Evolutionary conservation across 2,329 filamentous ascomycete species (phyloP).

Genomic region (Madurella mycetomatis): DNA sequence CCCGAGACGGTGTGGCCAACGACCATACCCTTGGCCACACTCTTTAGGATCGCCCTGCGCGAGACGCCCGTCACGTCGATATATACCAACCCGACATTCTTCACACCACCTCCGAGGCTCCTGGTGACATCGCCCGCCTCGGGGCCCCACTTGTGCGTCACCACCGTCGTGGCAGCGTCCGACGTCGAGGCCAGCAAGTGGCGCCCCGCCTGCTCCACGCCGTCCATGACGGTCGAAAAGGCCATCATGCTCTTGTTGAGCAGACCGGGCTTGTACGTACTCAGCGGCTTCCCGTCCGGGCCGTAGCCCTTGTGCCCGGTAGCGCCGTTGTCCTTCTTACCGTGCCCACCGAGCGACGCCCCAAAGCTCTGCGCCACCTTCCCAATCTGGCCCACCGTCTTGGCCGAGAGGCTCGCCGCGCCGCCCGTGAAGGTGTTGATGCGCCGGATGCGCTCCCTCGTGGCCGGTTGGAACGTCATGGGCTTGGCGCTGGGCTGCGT

Average conservation of each 20-base stretch:
- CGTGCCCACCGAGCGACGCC: slow-evolving; percentile 64
- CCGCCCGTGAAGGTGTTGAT: slow-evolving; percentile 81
- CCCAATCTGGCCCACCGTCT: slow-evolving; percentile 80
- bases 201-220: slow-evolving; percentile 81
- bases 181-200: slow-evolving; percentile 71
- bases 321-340: slow-evolving; percentile 43
- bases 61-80: slow-evolving; percentile 95
- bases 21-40: slow-evolving; percentile 94
- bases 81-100: slow-evolving; percentile 95
- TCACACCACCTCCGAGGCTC: slow-evolving; percentile 77
- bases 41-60: slow-evolving; percentile 83
- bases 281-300: slow-evolving; percentile 61
- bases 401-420: slow-evolving; percentile 74
- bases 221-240: slow-evolving; percentile 90
- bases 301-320: slow-evolving; percentile 52
- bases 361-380: slow-evolving; percentile 87
- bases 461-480: slow-evolving; percentile 80
- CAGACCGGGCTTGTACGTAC: slow-evolving; percentile 78
- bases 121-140: slow-evolving; percentile 78
- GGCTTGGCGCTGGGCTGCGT: slow-evolving; percentile 75
- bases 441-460: slow-evolving; percentile 79
- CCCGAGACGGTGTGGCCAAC: slow-evolving; percentile 73
- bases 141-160: slow-evolving; percentile 81
- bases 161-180: slow-evolving; percentile 75
- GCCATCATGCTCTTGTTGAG: slow-evolving; percentile 96